Evolutionary conservation across 140 eudicot genomes (phyloP), one percentile per base, ranked within the genome.

Genomic region (Eryngium alpinum): DNA sequence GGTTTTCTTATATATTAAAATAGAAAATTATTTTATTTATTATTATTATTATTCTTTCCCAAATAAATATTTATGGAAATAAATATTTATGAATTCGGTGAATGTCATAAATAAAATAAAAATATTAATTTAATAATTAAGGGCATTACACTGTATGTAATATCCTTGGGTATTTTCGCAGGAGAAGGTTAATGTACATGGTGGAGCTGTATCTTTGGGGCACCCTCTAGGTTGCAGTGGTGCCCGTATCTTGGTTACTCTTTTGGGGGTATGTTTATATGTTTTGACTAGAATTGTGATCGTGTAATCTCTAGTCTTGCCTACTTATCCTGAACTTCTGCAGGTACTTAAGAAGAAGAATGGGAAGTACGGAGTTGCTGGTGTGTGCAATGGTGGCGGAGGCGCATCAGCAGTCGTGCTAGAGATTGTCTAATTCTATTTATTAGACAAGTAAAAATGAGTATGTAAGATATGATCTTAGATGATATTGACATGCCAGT

Each of bases 151-250:
- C 75, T 28, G 27, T 70, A 70, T 70, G 75, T 70, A 70, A 43
- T 34, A 66, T 77, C 43, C 77, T 81, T 81, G 50, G 19, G 27
- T 75, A 78, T 28, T 10, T 79, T 86, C 83, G 87, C 89, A 95
- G 99, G 92, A 95, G 50, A 95, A 90, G 86, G 91, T 95, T 65
- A 95, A 95, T 76, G 89, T 91, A 75, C 95, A 95, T 83, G 99
- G 99, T 80, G 99, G 99, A 84, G 99, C 97, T 79, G 99, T 95
- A 63, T 87, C 99, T 16, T 80, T 95, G 86, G 99, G 99, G 25
- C 99, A 95, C 83, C 99, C 99, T 88, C 93, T 95, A n/a, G 99
- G 99, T 76, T 95, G 99, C 89, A 95, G 99, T 80, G 99, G 99
- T 24, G 99, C 97, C 43, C 99, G 99, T 85, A 92, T 95, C 80